Percentiles rank a stretch among this genome's conserved stretches.
These are phyloP conservation scores for Echeveria elegans DNA, from an alignment of 164 flowering plant species.

Conservation along the genomic window DNA sequence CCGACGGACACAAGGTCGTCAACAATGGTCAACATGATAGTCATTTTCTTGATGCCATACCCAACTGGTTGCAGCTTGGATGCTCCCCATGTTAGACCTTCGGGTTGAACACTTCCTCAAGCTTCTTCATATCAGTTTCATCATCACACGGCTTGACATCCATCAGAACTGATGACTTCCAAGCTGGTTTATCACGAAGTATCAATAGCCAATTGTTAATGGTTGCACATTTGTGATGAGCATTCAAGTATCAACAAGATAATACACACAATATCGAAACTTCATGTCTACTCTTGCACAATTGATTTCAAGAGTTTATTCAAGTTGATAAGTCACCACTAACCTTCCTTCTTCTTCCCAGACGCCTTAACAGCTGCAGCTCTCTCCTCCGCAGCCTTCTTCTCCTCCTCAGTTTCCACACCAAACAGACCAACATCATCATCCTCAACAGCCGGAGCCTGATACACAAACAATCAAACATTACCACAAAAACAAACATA, in stretches of 20 bases:
- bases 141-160: conserved; percentile 95
- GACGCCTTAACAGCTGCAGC: conserved; percentile 81
- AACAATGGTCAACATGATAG: conserved; percentile 81
- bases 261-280: too few species aligned
- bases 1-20: conserved; percentile 90
- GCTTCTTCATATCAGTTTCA: conserved; percentile 84
- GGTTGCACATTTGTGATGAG: background rate
- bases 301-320: background rate
- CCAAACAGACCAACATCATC: conserved; percentile 80
- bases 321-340: conserved; percentile 15
- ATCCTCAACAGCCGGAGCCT: conserved; percentile 55
- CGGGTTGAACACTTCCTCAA: conserved; percentile 66
- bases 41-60: conserved; percentile 86
- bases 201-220: background rate
- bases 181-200: conserved; percentile 35
- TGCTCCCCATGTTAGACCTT: conserved; percentile 74
- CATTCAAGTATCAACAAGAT: too few species aligned
- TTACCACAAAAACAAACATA: background rate
- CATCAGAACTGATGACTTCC: conserved; percentile 83
- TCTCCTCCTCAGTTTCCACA: conserved; percentile 62
- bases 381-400: conserved; percentile 75
- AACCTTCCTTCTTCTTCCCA: conserved; percentile 83
- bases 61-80: conserved; percentile 77
- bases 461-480: background rate
- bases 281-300: background rate